Evolutionary conservation across 805 yeast species (phyloP).

Genomic region (Vanderwaltozyma tropicalis): DNA sequence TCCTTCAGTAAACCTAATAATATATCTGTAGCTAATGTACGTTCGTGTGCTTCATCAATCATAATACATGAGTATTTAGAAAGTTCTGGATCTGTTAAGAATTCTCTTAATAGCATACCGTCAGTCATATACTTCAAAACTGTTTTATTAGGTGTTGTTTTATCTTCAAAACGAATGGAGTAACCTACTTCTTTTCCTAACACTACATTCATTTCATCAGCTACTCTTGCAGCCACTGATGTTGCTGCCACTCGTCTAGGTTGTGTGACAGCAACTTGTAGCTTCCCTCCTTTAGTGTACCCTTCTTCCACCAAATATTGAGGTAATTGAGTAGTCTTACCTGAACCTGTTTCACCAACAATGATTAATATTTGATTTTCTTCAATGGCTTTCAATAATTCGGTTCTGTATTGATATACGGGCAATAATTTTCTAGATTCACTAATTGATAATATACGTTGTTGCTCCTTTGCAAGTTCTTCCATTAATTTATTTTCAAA

Average conservation of each 20-base stretch:
- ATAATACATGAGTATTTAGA: constrained; percentile 67
- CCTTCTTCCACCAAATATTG: constrained; percentile 82
- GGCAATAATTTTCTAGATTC: constrained; percentile 62
- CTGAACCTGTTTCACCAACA: constrained; percentile 88
- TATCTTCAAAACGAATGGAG: constrained; percentile 78
- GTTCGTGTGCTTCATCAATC: constrained; percentile 96
- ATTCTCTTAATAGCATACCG: constrained; percentile 87
- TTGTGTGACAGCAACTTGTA: constrained; percentile 75
- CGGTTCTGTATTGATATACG: constrained; percentile 52
- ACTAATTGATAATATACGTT: constrained; percentile 27
- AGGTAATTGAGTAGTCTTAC: constrained; percentile 89
- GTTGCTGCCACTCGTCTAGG: constrained; percentile 95
- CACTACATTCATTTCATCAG: constrained; percentile 73
- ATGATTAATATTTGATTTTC: constrained; percentile 60
- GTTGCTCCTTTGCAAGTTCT: constrained; percentile 21
- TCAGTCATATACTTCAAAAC: constrained; percentile 85
- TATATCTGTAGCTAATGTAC: constrained; percentile 86
- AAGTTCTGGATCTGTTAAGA: constrained; percentile 63
- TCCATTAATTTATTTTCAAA: constrained; percentile 16
- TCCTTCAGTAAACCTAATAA: constrained; percentile 73
- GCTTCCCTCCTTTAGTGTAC: constrained; percentile 46
- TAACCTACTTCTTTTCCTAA: constrained; percentile 89
- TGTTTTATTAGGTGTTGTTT: constrained; percentile 48
- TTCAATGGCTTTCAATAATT: constrained; percentile 48
- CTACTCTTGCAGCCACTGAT: constrained; percentile 82